Conservation (phyloP, 208 protist species). For the Crithidia bombi region DNA sequence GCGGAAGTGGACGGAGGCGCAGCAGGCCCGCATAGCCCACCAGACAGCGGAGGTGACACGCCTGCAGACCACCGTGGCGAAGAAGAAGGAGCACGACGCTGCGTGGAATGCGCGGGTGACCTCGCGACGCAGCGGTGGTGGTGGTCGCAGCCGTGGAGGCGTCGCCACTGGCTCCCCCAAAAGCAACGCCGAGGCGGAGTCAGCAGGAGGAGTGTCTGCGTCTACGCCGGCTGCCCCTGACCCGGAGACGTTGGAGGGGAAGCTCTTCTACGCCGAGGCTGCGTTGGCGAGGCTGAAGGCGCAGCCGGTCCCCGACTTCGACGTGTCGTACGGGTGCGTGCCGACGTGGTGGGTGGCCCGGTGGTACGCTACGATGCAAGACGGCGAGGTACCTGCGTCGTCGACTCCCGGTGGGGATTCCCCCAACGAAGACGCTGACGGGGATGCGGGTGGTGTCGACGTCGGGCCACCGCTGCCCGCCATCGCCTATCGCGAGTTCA, state of each 20-base stretch:
- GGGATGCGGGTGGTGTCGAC: background rate
- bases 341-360: conserved; percentile 81
- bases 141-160: conserved; percentile 17
- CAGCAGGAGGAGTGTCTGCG: background rate
- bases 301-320: conserved; percentile 27
- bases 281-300: conserved; percentile 27
- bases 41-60: conserved; percentile 37
- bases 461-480: conserved; percentile 27
- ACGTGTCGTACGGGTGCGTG: conserved; percentile 60
- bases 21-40: conserved; percentile 35
- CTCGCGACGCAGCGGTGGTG: conserved; percentile 17
- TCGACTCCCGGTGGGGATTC: background rate
- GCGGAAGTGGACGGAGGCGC: conserved; percentile 47
- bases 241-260: conserved; percentile 30
- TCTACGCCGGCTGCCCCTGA: conserved; percentile 2
- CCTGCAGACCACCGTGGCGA: conserved; percentile 34
- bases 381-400: conserved; percentile 11
- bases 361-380: conserved; percentile 64
- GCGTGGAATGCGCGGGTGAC: conserved; percentile 41
- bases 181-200: background rate
- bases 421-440: background rate
- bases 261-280: conserved; percentile 44
- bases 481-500: conserved; percentile 42
- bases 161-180: background rate
- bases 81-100: conserved; percentile 41